Base-by-base conservation (phyloP, 805 yeast genomes). In the Candida coquimbonensis region DNA sequence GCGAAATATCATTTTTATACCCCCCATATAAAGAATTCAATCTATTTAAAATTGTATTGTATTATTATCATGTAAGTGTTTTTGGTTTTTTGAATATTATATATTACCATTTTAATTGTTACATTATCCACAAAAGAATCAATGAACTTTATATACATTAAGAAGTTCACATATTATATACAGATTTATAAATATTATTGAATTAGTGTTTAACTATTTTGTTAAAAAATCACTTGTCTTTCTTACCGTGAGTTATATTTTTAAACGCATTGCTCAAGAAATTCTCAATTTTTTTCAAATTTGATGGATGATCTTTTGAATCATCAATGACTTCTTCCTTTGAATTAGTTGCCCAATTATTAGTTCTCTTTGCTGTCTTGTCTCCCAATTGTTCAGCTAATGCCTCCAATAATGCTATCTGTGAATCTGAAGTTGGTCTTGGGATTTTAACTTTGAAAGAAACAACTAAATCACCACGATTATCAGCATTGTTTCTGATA, bases 381-480 rank as follows among this genome's bases (percentile, higher is more conserved):
- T 93, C 99, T 48, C 85, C 79, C 41, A 84, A 76, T 2, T 95
- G 84, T 60, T 89, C 96, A 1, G 99, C 99, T 51, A 93, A 73
- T 0, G 96, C 96, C 63, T 93, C 99, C 57, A 95, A 73, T 45
- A 93, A 69, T 27, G 95, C 95, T 12, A 81, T 83, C 63, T 93
- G 96, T 1, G 93, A 83, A 13, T 91, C 86, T 24, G 86, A 83
- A 45, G 75, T 74, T 2, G 98, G 95, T 47, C 80, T 76, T 54
- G 81, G 69, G 5, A 89, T 79, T 56, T 78, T 77, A 16, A 93
- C 84, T 42, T 79, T 78, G 53, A 89, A 74, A 12, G 78, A 70
- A 16, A 93, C 87, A 55, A 78, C 81, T 77, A 90, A 71, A 56
- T 84, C 87, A 42, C 98, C 99, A 59, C 93, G 77, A 49, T 72